phyloP scores from a whole-genome alignment of 768 basidiomycete genomes.

The Imleria badia region DNA sequence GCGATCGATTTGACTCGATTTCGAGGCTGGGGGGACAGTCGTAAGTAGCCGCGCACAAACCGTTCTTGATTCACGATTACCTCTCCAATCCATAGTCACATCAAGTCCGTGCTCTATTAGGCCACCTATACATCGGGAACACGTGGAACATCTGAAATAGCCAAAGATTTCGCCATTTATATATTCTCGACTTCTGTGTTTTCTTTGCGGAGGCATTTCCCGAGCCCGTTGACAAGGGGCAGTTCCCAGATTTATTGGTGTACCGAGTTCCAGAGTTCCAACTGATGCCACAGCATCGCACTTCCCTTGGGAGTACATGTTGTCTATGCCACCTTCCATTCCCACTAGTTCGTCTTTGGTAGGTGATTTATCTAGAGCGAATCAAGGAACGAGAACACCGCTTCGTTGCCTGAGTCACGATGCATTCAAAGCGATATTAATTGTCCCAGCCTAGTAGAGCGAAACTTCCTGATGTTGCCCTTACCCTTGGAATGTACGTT shows the following conservation, averaged over 20 bases:
- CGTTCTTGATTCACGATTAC: conserved; percentile 11
- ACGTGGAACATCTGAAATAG: neutral
- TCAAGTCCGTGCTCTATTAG: conserved; percentile 2
- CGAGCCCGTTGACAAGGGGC: conserved; percentile 1
- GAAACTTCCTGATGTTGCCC: neutral
- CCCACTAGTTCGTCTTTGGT: conserved; percentile 7
- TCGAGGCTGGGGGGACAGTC: neutral
- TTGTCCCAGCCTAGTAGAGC: neutral
- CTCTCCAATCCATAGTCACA: conserved; percentile 6
- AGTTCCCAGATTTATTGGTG: neutral
- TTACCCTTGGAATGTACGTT: neutral
- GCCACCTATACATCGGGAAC: neutral
- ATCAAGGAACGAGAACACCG: conserved; percentile 4
- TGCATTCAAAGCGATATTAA: neutral
- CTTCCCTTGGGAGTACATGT: neutral
- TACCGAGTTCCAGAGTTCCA: neutral
- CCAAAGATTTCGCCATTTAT: conserved; percentile 1
- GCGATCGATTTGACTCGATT: conserved; percentile 12
- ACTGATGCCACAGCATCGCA: neutral
- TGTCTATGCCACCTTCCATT: conserved; percentile 8
- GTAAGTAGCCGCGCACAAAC: neutral
- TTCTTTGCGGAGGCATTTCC: neutral
- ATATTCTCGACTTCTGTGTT: neutral
- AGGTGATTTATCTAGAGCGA: conserved; percentile 6
- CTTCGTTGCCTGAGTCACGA: neutral